Evolutionary conservation across 2,329 filamentous ascomycete genomes (phyloP), one percentile per base, ranked within the genome.

Genomic region (Trichoderma sp.): DNA sequence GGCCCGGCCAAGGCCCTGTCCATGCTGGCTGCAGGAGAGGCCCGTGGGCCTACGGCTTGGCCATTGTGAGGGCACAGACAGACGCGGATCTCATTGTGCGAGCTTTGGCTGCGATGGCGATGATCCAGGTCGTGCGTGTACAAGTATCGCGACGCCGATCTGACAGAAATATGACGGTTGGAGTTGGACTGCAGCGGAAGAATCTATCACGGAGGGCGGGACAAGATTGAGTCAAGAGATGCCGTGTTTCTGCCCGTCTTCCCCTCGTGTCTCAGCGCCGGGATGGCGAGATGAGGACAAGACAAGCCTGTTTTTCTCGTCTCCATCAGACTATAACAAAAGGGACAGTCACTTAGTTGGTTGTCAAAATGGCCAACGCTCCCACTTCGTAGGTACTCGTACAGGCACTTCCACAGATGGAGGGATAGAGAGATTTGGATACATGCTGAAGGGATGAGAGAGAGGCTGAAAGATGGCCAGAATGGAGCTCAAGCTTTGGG

Each of bases 391-490:
- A 9, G 15, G 18, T 43, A 18, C 15, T 30, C 4, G 51, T 18
- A 56, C 60, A 43, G 28, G 43, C 11, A 11, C 12, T 32, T 21
- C 11, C n/a, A 53, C 6, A 26, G 43, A 65, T 4, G 18, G 43
- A 60, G 62, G 21, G 43, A 34, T 51, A 21, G 28, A 65, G 8
- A 51, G 39, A 64, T 51, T n/a, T 18, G 14, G 28, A 1, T 1
- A 32, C 26, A 0, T n/a, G 15, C 18, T 53, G 47, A 21, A 28
- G 15, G 28, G 39, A 28, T 14, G 66, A 53, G 30, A 70, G 66
- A 70, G 66, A 70, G 57, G 66, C 57, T 62, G 66, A 62, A 36
- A 30, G 47, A 53, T 24, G 47, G 47, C 47, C 47, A 11, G 47
- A 5, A 53, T 53, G 3, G 47, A 53, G 21, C 21, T 53, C 6